Conservation (phyloP, 2,329 filamentous ascomycete species). For the Botrytis elliptica region DNA sequence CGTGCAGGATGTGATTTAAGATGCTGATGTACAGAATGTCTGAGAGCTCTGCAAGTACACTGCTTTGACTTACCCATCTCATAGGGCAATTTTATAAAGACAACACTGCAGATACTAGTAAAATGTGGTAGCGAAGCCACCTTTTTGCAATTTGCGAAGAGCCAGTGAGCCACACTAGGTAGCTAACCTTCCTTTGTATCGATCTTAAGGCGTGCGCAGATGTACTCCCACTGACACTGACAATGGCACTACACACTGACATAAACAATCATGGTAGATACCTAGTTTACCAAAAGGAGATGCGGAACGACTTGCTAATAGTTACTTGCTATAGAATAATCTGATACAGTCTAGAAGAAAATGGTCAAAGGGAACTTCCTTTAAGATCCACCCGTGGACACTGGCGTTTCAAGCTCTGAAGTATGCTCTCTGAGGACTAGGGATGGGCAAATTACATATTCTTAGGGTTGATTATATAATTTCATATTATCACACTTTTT, state of each 20-base stretch:
- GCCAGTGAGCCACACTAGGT: slow-evolving; percentile 1
- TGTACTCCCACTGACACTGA: not conserved
- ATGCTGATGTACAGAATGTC: slow-evolving; percentile 11
- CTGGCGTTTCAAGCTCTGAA: slow-evolving; percentile 8
- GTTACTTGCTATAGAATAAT: not conserved
- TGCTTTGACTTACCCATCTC: not conserved
- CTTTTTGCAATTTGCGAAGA: not conserved
- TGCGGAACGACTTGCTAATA: not conserved
- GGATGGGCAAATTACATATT: too few species aligned
- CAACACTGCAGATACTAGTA: not conserved
- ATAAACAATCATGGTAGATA: slow-evolving; percentile 3
- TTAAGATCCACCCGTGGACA: not conserved
- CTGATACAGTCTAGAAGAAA: slow-evolving; percentile 3
- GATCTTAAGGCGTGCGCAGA: not conserved
- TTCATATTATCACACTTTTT: too few species aligned
- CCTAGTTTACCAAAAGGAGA: not conserved
- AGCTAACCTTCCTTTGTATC: slow-evolving; percentile 8
- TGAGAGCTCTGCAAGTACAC: slow-evolving; percentile 1
- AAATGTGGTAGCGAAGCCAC: not conserved
- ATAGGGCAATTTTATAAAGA: not conserved
- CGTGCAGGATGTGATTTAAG: slow-evolving; percentile 1
- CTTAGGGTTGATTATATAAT: too few species aligned
- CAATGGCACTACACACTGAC: slow-evolving; percentile 5
- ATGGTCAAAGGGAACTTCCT: not conserved
- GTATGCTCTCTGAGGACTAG: too few species aligned